Base-by-base conservation (phyloP, 2,329 filamentous ascomycete genomes). In the Tolypocladium album region DNA sequence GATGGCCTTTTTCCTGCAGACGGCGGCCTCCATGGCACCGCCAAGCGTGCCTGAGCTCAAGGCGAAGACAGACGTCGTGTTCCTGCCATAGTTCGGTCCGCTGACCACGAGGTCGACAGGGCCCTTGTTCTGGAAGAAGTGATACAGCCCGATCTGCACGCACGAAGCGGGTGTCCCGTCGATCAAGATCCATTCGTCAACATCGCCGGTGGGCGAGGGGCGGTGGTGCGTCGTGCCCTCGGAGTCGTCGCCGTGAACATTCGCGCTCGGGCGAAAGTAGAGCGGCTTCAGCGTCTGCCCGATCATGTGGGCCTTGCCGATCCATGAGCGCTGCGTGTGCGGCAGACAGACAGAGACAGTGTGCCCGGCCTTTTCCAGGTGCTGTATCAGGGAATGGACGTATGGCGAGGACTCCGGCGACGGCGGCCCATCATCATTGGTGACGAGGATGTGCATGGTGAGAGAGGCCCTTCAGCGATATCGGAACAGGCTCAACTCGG, bases 241-340 rank as follows among this genome's bases (percentile, higher is more conserved):
- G 58, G 75, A 69, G 58, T 74, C 72, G 36, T 74, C 74, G 58
- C 73, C 73, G 62, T 78, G 73, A 36, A 75, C 70, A 20, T 71
- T 71, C 43, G 71, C 62, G n/a, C 72, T 78, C 17, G 83, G 83
- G 1, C 88, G 88, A 78, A 92, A 96, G 78, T 96, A 96, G 36
- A 84, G 81, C 11, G 92, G 92, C 71, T 88, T 90, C 63, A 96
- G 84, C 12, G 89, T 89, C 72, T 93, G 88, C 60, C 92, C 92
- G 68, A 97, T 92, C 69, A 97, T 89, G 75, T 97, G 94, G 3
- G 94, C 94, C 79, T 99, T 99, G 67, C 92, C 92, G 69, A 99
- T 97, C 94, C 94, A 99, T 60, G 92, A 96, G 63, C 93, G 87
- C 76, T 99, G 94, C 8, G 87, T 88, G 72, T 97, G 85, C 1